Evolutionary conservation across 176 grass and related monocot genomes (phyloP).

Genomic region (Secale cereale): DNA sequence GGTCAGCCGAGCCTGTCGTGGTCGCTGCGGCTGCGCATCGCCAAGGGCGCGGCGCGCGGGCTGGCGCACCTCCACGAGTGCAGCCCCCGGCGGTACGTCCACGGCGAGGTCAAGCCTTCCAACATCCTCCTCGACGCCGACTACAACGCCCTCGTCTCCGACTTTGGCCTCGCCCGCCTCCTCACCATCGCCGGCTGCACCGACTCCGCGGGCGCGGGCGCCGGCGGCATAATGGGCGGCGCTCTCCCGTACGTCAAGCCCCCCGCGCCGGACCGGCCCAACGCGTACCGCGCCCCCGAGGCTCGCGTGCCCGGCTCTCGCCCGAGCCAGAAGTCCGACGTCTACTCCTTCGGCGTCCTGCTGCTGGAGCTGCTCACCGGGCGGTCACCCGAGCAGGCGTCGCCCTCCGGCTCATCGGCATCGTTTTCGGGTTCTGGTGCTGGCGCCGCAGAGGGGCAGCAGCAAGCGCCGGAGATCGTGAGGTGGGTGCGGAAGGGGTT

Average conservation of each 20-base stretch:
- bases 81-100: slow-evolving; percentile 73
- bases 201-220: slow-evolving; percentile 2
- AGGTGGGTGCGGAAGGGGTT: slow-evolving; percentile 65
- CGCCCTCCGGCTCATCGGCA: neutral
- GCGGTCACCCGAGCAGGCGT: slow-evolving; percentile 30
- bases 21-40: slow-evolving; percentile 53
- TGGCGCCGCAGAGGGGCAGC: neutral
- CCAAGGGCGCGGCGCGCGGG: slow-evolving; percentile 57
- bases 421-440: slow-evolving; percentile 7
- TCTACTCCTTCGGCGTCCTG: slow-evolving; percentile 71
- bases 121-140: slow-evolving; percentile 89
- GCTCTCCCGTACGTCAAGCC: slow-evolving; percentile 50
- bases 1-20: slow-evolving; percentile 51
- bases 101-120: slow-evolving; percentile 72
- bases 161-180: slow-evolving; percentile 76
- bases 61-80: slow-evolving; percentile 86
- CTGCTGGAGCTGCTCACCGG: slow-evolving; percentile 77
- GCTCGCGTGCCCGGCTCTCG: neutral
- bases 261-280: neutral
- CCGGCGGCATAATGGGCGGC: slow-evolving; percentile 32
- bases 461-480: slow-evolving; percentile 43
- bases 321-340: slow-evolving; percentile 63
- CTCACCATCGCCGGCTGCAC: slow-evolving; percentile 49
- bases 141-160: slow-evolving; percentile 51
- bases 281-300: slow-evolving; percentile 58